Evolutionary conservation across 257 asterid genomes (phyloP).

Genomic region (Cordia subcordata): DNA sequence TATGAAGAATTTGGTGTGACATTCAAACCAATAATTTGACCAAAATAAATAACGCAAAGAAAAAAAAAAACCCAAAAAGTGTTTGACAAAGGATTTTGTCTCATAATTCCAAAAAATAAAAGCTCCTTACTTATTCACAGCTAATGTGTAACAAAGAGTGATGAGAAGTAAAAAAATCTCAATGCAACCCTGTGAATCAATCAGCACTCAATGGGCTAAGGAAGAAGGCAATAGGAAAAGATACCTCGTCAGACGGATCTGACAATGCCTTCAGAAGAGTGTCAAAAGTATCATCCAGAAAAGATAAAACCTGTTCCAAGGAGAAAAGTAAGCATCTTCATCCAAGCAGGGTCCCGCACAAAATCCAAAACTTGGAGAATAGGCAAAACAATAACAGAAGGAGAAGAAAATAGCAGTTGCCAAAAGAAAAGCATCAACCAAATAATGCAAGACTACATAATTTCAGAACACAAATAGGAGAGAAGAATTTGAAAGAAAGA

Average conservation of each 20-base stretch:
- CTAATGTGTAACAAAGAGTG: neutral
- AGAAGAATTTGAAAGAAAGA: too few species aligned
- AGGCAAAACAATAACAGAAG: neutral
- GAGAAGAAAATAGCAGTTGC: too few species aligned
- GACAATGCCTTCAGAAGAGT: slow-evolving; percentile 87
- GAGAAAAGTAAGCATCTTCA: slow-evolving; percentile 12
- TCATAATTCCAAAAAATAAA: neutral
- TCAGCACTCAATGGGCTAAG: slow-evolving; percentile 8
- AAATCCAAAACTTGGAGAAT: neutral
- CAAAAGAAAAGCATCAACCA: too few species aligned
- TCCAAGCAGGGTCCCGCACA: neutral
- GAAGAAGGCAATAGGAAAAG: slow-evolving; percentile 19
- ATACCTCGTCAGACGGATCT: slow-evolving; percentile 99
- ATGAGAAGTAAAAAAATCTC: neutral
- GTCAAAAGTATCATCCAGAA: slow-evolving; percentile 72
- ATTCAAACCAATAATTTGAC: neutral
- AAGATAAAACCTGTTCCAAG: slow-evolving; percentile 69
- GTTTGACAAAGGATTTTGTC: neutral
- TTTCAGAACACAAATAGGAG: too few species aligned
- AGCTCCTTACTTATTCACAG: neutral
- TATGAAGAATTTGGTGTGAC: neutral
- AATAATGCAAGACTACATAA: too few species aligned
- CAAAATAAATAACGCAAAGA: neutral
- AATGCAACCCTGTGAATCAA: neutral
- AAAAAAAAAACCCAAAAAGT: neutral